Evolutionary conservation across 2,329 filamentous ascomycete species (phyloP).

Genomic region (Lachnellula cervina): DNA sequence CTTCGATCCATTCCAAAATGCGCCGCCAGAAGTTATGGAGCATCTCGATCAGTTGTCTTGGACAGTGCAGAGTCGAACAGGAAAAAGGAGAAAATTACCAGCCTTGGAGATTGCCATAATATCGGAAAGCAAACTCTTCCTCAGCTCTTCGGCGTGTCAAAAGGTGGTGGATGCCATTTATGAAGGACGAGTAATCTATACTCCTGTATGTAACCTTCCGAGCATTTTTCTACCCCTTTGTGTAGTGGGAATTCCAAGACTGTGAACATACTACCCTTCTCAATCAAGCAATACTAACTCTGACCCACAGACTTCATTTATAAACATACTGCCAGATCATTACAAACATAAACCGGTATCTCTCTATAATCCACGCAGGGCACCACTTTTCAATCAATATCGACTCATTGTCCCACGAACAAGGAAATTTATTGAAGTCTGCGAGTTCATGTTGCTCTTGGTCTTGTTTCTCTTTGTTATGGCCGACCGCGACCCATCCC

Average conservation of each 20-base stretch:
- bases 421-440: constrained; percentile 67
- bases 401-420: constrained; percentile 77
- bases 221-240: too few species aligned
- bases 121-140: constrained; percentile 73
- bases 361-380: constrained; percentile 71
- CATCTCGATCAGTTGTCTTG: constrained; percentile 44
- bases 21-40: constrained; percentile 60
- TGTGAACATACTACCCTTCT: too few species aligned
- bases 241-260: too few species aligned
- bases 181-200: constrained; percentile 74
- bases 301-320: constrained; percentile 53
- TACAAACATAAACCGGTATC: constrained; percentile 82
- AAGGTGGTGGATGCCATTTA: constrained; percentile 81
- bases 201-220: constrained; percentile 41
- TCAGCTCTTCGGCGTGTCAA: constrained; percentile 73
- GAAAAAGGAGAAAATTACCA: constrained; percentile 51
- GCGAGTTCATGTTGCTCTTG: constrained; percentile 68
- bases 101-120: constrained; percentile 80
- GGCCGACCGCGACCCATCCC: constrained; percentile 57
- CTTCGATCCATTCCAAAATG: constrained; percentile 82
- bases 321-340: constrained; percentile 79
- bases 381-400: constrained; percentile 77
- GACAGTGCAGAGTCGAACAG: constrained; percentile 38
- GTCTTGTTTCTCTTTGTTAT: constrained; percentile 68
- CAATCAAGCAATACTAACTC: too few species aligned